Base-by-base conservation (phyloP, 2,329 filamentous ascomycete species). In the Fusarium napiforme region DNA sequence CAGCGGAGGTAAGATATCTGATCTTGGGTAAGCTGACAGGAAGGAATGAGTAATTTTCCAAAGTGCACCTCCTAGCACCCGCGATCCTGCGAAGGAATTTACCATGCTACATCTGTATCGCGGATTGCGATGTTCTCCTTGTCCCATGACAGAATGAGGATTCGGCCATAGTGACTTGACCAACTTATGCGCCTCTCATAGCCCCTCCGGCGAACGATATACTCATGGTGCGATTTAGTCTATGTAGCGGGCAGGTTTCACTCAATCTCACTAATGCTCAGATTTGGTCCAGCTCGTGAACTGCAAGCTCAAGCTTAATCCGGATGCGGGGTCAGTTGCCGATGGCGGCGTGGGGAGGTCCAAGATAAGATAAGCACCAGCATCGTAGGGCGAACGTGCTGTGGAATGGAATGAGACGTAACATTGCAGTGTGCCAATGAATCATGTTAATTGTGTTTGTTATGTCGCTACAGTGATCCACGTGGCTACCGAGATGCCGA, bases 151-250 rank as follows among this genome's bases (percentile, higher is more conserved):
- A 6, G 16, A 23, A 23, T 19, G 11, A 23, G 11, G 15, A 50
- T 5, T 50, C 5, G 15, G 5, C 21, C 8, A 32, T 32, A 7
- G 5, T 14, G 15, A 23, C 10, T 49, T 49, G 28, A 32, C 11
- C 15, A 5, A 7, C 11, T 19, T 12, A 5, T 4, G 30, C 15
- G 3, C 30, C 23, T 34, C 16, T 34, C 30, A 34, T 11, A 50
- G 16, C 16, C 14, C 3, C 21, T 50, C 11, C 30, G 19, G 15
- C 11, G 9, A 18, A 50, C 16, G 7, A 34, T 3, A 5, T 1
- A 5, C 5, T 15, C 8, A 4, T 1, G 16, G 16, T 1, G 8
- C 8, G 9, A 2, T 10, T 14, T 19, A 19, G 4, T 7, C 11
- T 15, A 4, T 15, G 8, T 23, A 23, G 11, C n/a, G 11, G 8